Evolutionary conservation across 495 filamentous ascomycete genomes (phyloP).

Genomic region (Penicillium samsonianum): DNA sequence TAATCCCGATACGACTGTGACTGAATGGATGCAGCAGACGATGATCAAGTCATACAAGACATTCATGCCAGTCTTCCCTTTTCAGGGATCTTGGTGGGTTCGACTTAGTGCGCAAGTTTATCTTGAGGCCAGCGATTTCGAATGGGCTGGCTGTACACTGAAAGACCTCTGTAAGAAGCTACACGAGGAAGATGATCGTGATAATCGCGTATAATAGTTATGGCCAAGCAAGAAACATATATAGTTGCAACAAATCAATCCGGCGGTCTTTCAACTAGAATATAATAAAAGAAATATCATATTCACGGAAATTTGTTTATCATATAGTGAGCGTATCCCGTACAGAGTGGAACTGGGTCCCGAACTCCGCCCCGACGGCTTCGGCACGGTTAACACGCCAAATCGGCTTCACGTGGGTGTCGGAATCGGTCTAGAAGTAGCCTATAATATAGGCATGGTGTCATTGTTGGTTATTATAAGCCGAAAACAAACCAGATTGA

Average conservation of each 20-base stretch:
- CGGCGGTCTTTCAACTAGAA: no score
- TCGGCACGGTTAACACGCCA: not conserved
- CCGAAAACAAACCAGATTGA: not conserved
- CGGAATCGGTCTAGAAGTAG: not conserved
- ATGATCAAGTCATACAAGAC: no score
- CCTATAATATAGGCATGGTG: not conserved
- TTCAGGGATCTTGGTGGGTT: no score
- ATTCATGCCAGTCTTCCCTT: no score
- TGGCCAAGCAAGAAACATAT: not conserved
- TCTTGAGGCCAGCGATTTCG: slow-evolving; percentile 69
- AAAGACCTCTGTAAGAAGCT: slow-evolving; percentile 52
- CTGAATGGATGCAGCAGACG: no score
- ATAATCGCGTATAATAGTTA: not conserved
- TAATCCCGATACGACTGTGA: no score
- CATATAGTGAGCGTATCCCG: no score
- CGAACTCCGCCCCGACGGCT: not conserved
- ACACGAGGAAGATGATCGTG: not conserved
- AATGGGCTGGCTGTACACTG: slow-evolving; percentile 60
- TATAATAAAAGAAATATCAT: no score
- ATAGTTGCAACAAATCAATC: no score
- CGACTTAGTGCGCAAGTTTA: no score
- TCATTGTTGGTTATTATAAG: not conserved
- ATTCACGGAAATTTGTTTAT: no score
- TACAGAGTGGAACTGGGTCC: no score
- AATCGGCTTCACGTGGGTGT: not conserved